Evolutionary conservation across 805 yeast genomes (phyloP).

Genomic region (Suhomyces kilbournensis): DNA sequence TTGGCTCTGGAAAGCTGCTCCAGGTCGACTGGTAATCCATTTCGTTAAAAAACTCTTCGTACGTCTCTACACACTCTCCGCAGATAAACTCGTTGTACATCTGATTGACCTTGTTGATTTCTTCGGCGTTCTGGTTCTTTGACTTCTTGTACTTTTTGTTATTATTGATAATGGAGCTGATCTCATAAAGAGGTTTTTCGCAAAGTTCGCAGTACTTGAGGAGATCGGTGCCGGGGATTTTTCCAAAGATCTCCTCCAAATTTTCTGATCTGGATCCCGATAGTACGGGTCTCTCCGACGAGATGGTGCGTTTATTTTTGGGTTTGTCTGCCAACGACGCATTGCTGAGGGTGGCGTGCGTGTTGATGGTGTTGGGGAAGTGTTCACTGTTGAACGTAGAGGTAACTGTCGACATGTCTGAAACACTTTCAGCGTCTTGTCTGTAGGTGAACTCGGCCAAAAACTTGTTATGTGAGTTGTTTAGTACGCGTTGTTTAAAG

Average conservation of each 20-base stretch:
- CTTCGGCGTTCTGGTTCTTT: background rate
- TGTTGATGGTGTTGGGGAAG: background rate
- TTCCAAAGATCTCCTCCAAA: slow-evolving; percentile 37
- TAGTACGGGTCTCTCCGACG: slow-evolving; percentile 5
- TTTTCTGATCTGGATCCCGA: slow-evolving; percentile 16
- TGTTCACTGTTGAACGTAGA: slow-evolving; percentile 7
- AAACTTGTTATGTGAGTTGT: background rate
- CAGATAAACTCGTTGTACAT: slow-evolving; percentile 57
- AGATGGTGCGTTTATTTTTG: slow-evolving; percentile 9
- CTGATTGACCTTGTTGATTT: slow-evolving; percentile 15
- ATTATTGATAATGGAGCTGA: slow-evolving; percentile 40
- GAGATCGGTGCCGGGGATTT: slow-evolving; percentile 35
- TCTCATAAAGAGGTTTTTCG: slow-evolving; percentile 65
- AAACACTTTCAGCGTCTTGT: slow-evolving; percentile 6
- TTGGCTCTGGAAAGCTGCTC: background rate
- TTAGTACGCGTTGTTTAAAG: slow-evolving; percentile 25
- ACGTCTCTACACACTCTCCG: slow-evolving; percentile 56
- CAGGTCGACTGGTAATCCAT: background rate
- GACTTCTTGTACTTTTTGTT: slow-evolving; percentile 13
- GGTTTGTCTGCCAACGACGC: slow-evolving; percentile 3
- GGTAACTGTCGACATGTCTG: slow-evolving; percentile 9
- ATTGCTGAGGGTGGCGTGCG: background rate
- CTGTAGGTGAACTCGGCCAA: background rate
- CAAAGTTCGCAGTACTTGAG: slow-evolving; percentile 63
- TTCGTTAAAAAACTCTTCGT: slow-evolving; percentile 50